phyloP scores from a whole-genome alignment of 805 yeast genomes.

The Wickerhamiella bombiphila region DNA sequence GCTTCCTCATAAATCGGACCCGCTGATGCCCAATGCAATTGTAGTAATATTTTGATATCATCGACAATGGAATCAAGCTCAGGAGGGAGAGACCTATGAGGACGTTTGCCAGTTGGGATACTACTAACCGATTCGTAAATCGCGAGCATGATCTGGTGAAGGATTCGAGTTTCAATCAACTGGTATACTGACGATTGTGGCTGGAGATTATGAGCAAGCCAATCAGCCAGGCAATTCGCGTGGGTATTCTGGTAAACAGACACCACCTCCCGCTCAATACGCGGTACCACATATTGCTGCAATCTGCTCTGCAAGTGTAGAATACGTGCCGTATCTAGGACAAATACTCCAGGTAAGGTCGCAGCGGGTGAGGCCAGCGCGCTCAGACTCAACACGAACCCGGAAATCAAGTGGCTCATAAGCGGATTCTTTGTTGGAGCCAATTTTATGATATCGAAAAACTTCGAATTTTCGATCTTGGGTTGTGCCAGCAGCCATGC shows the following conservation, averaged over 20 bases:
- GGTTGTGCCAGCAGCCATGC: slow-evolving; percentile 1
- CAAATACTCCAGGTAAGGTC: slow-evolving; percentile 1
- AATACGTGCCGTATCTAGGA: slow-evolving; percentile 6
- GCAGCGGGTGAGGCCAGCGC: background rate
- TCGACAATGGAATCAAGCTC: background rate
- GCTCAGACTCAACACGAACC: background rate
- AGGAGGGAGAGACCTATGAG: too few relatives aligned
- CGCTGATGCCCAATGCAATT: slow-evolving; percentile 6
- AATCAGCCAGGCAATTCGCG: background rate
- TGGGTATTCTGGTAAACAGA: background rate
- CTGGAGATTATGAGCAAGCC: background rate
- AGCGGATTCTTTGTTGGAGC: background rate
- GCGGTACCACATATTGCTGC: background rate
- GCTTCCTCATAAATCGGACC: background rate
- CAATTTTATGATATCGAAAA: background rate
- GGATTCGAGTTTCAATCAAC: slow-evolving; percentile 2
- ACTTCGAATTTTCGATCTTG: background rate
- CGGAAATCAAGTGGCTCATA: slow-evolving; percentile 4
- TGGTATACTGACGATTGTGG: background rate
- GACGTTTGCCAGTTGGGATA: background rate
- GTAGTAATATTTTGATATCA: slow-evolving; percentile 3
- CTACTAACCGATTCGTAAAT: background rate
- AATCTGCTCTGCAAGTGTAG: slow-evolving; percentile 2
- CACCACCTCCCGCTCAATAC: background rate
- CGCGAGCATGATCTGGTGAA: background rate